Base-by-base conservation (phyloP, 2,329 filamentous ascomycete genomes). In the Ceratocystis albifundus region DNA sequence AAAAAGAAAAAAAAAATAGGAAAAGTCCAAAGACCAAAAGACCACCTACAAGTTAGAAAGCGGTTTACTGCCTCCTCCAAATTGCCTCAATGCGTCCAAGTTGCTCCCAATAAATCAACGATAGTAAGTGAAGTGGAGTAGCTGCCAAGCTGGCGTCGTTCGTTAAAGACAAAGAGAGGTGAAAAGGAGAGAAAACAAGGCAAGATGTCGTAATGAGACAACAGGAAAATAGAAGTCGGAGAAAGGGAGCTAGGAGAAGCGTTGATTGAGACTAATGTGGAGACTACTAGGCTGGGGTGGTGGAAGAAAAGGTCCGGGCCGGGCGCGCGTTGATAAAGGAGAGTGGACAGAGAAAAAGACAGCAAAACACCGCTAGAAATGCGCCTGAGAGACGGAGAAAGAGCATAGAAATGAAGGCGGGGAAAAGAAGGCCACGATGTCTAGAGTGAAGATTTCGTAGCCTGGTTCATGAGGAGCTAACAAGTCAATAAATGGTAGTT, bases 1-100 rank as follows among this genome's bases (percentile, higher is more conserved):
- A 41, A 12, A 53, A 53, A 28, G 8, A 12, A 50, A 50, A 50
- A 48, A 15, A 25, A 57, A 28, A n/a, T n/a, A n/a, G n/a, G n/a
- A n/a, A n/a, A n/a, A n/a, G n/a, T n/a, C n/a, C n/a, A n/a, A n/a
- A 28, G 6, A 28, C 28, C 10, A 30, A 28, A 57, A 30, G 25
- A 30, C 8, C 17, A 59, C 46, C 8, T 6, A 59, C 46, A 53
- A 2, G n/a, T 20, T 22, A n/a, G 55, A 59, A 59, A 59, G 32
- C 5, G 17, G 55, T 15, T 8, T n/a, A 59, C 3, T 30, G 30
- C 8, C 20, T 22, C n/a, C 28, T 7, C 55, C 55, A 32, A 57
- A 59, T 59, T 59, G 55, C 55, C 55, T 59, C 55, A 59, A 30
- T 15, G 25, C 32, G 55, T 41, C 36, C 36, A 59, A 32, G 55